Conservation (phyloP, 768 basidiomycete genomes). For the Coprinellus micaceus region DNA sequence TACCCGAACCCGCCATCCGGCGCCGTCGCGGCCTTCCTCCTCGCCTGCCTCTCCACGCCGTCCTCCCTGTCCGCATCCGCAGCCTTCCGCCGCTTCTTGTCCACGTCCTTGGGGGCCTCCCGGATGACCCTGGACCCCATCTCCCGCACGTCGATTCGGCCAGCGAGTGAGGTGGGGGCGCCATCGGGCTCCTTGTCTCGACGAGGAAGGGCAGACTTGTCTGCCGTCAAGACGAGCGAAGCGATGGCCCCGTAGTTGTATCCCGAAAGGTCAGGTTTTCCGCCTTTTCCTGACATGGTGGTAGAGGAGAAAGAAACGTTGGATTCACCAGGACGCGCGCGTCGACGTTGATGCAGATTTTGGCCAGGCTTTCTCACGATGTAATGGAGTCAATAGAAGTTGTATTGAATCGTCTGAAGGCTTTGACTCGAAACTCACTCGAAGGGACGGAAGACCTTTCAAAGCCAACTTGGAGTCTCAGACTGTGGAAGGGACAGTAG, state of each 20-base stretch:
- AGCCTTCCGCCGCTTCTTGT: constrained; percentile 92
- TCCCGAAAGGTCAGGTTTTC: constrained; percentile 77
- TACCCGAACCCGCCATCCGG: constrained; percentile 59
- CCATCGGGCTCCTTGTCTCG: constrained; percentile 97
- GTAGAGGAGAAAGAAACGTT: background rate
- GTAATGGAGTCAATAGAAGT: background rate
- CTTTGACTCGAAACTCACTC: background rate
- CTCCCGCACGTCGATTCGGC: constrained; percentile 81
- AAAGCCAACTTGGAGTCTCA: no score
- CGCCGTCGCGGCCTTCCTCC: constrained; percentile 58
- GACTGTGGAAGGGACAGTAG: no score
- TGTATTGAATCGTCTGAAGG: background rate
- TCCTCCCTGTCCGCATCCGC: constrained; percentile 47
- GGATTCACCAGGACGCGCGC: background rate
- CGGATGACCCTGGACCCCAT: constrained; percentile 92
- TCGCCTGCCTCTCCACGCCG: constrained; percentile 53
- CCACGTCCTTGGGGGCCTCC: constrained; percentile 80
- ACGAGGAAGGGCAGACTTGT: constrained; percentile 73
- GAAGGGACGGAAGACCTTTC: no score
- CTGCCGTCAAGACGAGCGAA: constrained; percentile 91
- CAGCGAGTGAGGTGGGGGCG: constrained; percentile 87
- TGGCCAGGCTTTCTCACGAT: background rate
- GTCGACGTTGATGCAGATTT: background rate
- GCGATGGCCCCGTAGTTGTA: constrained; percentile 98
- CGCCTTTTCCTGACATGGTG: constrained; percentile 32